Evolutionary conservation across 1,284 basidiomycete species (phyloP).

Genomic region (Ceratobasidium papillatum): DNA sequence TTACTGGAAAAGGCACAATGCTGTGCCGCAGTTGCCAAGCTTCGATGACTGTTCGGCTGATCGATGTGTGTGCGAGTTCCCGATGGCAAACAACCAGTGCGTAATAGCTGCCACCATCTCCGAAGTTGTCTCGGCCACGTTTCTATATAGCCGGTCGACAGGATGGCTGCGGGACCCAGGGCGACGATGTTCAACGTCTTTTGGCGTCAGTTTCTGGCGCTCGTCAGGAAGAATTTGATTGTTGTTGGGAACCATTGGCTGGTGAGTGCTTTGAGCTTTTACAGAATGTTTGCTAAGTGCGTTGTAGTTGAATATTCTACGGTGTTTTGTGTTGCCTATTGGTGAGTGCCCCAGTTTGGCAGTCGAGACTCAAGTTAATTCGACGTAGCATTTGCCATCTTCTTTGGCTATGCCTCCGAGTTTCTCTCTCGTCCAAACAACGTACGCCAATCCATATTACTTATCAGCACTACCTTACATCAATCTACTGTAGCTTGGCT

Average conservation of each 20-base stretch:
- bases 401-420: constrained; percentile 57
- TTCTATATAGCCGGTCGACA: neutral
- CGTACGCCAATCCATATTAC: constrained; percentile 52
- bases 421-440: constrained; percentile 66
- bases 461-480: constrained; percentile 39
- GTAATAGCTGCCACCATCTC: neutral
- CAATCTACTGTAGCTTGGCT: constrained; percentile 62
- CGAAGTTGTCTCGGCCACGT: neutral
- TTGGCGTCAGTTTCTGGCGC: constrained; percentile 67
- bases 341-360: constrained; percentile 47
- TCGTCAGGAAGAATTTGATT: constrained; percentile 80
- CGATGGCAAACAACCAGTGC: neutral
- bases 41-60: neutral
- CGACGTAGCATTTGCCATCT: constrained; percentile 39
- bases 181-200: constrained; percentile 51
- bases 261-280: constrained; percentile 55
- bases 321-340: constrained; percentile 73
- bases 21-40: neutral
- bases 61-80: neutral
- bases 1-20: neutral
- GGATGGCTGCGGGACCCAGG: neutral
- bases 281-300: constrained; percentile 44
- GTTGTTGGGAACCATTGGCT: constrained; percentile 68
- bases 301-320: constrained; percentile 66
- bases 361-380: constrained; percentile 43